Evolutionary conservation across 805 yeast species (phyloP).

Genomic region (Saccharomycopsis javanensis): DNA sequence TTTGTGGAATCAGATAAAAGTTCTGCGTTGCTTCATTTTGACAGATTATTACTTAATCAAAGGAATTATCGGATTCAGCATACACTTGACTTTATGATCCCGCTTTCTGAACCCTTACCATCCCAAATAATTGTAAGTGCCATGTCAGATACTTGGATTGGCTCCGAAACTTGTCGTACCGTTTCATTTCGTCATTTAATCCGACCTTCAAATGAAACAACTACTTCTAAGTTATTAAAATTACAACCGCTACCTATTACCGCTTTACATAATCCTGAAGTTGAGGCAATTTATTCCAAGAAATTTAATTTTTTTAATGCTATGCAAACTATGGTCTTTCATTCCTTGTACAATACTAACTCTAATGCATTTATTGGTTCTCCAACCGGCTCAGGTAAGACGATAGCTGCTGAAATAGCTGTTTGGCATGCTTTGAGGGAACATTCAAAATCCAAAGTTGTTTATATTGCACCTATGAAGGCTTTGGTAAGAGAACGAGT

Average conservation of each 20-base stretch:
- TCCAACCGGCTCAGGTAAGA: constrained; percentile 98
- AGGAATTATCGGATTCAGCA: constrained; percentile 46
- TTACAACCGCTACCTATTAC: constrained; percentile 79
- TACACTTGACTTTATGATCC: constrained; percentile 86
- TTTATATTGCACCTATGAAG: constrained; percentile 85
- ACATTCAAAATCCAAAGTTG: constrained; percentile 70
- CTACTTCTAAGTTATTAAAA: constrained; percentile 69
- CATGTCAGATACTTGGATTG: constrained; percentile 82
- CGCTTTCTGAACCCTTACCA: constrained; percentile 81
- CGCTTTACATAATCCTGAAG: constrained; percentile 59
- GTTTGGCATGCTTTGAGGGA: constrained; percentile 92
- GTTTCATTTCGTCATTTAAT: constrained; percentile 86
- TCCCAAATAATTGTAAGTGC: constrained; percentile 75
- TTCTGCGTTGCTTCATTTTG: constrained; percentile 68
- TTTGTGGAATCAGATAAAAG: constrained; percentile 70
- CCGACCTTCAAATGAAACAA: constrained; percentile 77
- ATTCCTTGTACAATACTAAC: constrained; percentile 70
- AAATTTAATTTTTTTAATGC: constrained; percentile 88
- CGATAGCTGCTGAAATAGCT: constrained; percentile 93
- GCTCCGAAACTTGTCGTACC: constrained; percentile 64
- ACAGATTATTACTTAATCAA: constrained; percentile 61
- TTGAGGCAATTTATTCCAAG: constrained; percentile 58
- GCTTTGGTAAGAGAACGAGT: constrained; percentile 79
- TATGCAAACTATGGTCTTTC: constrained; percentile 97
- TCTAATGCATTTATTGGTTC: constrained; percentile 88